A percentile compares a stretch with the other conserved stretches of the same genome.
Conservation (phyloP, 805 yeast species). For the Clavispora carvajalis region DNA sequence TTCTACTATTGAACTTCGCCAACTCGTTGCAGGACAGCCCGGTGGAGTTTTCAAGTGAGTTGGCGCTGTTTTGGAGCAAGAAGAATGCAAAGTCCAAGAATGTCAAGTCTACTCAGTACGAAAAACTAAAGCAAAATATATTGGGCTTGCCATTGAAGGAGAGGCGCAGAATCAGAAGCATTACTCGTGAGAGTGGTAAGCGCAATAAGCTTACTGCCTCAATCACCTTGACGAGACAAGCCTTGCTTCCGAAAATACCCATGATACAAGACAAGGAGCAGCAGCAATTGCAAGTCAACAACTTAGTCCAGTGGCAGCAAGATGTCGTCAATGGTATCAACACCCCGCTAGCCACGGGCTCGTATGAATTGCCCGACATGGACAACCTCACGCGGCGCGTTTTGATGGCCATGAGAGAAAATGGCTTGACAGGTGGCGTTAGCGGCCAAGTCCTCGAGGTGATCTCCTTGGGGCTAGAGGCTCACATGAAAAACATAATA, state of each 20-base stretch:
- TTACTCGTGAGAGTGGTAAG: constrained; percentile 79
- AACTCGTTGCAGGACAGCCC: constrained; percentile 79
- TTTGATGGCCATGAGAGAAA: constrained; percentile 80
- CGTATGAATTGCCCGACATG: constrained; percentile 76
- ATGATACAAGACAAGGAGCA: constrained; percentile 50
- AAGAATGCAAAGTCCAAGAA: constrained; percentile 42
- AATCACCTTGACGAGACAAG: constrained; percentile 64
- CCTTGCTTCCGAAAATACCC: constrained; percentile 81
- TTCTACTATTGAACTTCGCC: constrained; percentile 75
- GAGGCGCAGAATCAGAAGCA: constrained; percentile 75
- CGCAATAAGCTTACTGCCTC: constrained; percentile 66
- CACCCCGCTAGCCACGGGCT: constrained; percentile 72
- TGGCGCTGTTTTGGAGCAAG: constrained; percentile 44
- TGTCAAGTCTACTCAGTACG: constrained; percentile 66
- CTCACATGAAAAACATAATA: constrained; percentile 66
- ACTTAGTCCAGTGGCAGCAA: constrained; percentile 81
- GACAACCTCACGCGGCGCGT: constrained; percentile 64
- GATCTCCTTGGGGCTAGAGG: constrained; percentile 73
- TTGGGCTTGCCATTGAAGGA: constrained; percentile 83
- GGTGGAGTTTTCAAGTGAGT: constrained; percentile 43
- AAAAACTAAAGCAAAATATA: constrained; percentile 76
- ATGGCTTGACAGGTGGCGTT: constrained; percentile 81
- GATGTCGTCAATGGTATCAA: constrained; percentile 84
- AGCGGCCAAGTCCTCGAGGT: constrained; percentile 75
- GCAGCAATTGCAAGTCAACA: constrained; percentile 40